Conservation (phyloP, 2,329 filamentous ascomycete species). For the Lecanicillium sp. region DNA sequence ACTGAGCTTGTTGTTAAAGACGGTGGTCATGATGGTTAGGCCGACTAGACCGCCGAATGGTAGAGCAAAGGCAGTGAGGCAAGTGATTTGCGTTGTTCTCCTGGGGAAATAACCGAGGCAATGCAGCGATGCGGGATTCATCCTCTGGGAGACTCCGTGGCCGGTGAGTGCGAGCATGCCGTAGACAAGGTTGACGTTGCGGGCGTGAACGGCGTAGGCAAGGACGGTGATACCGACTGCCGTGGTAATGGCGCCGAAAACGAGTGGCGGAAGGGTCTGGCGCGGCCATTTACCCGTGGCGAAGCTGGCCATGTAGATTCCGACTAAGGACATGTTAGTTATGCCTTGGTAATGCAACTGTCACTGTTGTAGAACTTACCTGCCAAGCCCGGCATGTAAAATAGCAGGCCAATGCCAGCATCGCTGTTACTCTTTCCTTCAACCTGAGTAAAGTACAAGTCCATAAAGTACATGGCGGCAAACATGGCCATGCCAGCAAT, state of each 20-base stretch:
- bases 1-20: slow-evolving; percentile 51
- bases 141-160: slow-evolving; percentile 52
- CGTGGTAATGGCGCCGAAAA: slow-evolving; percentile 48
- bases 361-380: neutral
- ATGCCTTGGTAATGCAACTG: slow-evolving; percentile 7
- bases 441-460: slow-evolving; percentile 61
- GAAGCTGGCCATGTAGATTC: slow-evolving; percentile 50
- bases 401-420: slow-evolving; percentile 51
- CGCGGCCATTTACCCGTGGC: slow-evolving; percentile 53
- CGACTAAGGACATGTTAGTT: slow-evolving; percentile 25
- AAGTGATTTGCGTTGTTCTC: slow-evolving; percentile 50
- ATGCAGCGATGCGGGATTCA: slow-evolving; percentile 58
- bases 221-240: slow-evolving; percentile 51
- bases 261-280: slow-evolving; percentile 52
- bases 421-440: slow-evolving; percentile 17
- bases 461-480: slow-evolving; percentile 56
- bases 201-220: slow-evolving; percentile 45
- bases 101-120: slow-evolving; percentile 54
- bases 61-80: slow-evolving; percentile 49
- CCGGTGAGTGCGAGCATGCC: slow-evolving; percentile 61
- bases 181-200: slow-evolving; percentile 44
- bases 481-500: slow-evolving; percentile 49
- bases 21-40: slow-evolving; percentile 59
- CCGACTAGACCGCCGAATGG: slow-evolving; percentile 59
- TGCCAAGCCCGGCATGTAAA: slow-evolving; percentile 36